phyloP scores from a whole-genome alignment of 345 rosid genomes.

The Conringia planisiliqua region DNA sequence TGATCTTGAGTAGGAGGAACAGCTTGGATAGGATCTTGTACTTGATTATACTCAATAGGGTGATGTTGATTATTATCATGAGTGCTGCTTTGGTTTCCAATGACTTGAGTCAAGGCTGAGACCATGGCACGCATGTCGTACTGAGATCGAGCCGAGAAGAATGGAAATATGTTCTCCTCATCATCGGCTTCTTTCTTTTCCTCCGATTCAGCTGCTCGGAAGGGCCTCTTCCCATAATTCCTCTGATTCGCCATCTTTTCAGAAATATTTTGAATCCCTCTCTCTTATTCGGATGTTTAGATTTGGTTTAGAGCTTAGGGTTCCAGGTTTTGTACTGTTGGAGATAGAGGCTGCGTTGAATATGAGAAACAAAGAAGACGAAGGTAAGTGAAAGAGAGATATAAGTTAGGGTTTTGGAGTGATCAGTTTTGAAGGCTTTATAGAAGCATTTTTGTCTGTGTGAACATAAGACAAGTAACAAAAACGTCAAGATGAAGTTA shows the following conservation, averaged over 20 bases:
- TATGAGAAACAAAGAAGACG: constrained; percentile 6
- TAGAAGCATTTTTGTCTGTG: constrained; percentile 26
- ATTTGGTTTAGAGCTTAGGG: background rate
- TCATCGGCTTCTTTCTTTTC: constrained; percentile 45
- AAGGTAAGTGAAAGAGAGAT: background rate
- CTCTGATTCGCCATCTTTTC: constrained; percentile 44
- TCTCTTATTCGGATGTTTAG: background rate
- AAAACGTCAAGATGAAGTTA: constrained; percentile 34
- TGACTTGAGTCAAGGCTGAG: constrained; percentile 71
- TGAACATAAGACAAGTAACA: constrained; percentile 26
- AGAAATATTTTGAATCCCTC: background rate
- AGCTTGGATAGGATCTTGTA: constrained; percentile 22
- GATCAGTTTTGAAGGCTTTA: background rate
- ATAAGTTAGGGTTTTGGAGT: constrained; percentile 28
- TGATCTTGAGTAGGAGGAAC: constrained; percentile 32
- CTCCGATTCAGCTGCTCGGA: constrained; percentile 40
- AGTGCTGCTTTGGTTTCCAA: constrained; percentile 38
- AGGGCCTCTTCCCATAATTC: constrained; percentile 50
- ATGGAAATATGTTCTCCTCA: constrained; percentile 49
- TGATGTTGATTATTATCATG: constrained; percentile 29
- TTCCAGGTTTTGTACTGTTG: background rate
- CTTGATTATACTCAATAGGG: constrained; percentile 21
- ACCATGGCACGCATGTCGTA: constrained; percentile 62
- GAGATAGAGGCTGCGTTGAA: background rate
- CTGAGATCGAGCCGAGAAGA: constrained; percentile 61